These are phyloP conservation scores for Eucalyptus leucophloia DNA, from an alignment of 345 rosid species.

Conservation along the genomic window DNA sequence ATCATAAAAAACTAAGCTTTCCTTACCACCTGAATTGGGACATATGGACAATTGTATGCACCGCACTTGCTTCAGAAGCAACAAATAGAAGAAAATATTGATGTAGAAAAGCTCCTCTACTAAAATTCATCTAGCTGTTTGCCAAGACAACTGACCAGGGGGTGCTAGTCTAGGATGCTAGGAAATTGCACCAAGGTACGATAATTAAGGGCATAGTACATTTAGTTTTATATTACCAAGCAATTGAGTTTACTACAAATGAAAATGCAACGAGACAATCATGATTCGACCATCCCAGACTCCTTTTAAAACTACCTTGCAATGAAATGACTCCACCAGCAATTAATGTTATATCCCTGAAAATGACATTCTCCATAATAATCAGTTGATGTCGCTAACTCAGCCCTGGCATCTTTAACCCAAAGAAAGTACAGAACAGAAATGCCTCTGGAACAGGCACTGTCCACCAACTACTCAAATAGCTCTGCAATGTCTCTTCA, in stretches of 20 bases:
- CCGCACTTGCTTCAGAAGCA: not conserved
- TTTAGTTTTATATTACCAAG: not conserved
- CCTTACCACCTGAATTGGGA: not conserved
- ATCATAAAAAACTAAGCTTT: not conserved
- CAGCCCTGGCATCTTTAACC: not conserved
- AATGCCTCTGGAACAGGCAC: not conserved
- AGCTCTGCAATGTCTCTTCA: not conserved
- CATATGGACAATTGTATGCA: not conserved
- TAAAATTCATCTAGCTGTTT: not conserved
- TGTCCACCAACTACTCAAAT: not conserved
- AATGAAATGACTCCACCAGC: not conserved
- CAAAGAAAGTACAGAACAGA: not conserved
- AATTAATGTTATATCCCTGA: not conserved
- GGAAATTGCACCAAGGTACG: not conserved
- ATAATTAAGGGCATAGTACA: not conserved
- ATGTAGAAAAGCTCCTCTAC: not conserved
- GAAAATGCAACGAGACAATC: not conserved
- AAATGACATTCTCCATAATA: not conserved
- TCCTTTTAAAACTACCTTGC: not conserved
- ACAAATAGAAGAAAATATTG: not conserved
- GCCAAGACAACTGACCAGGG: not conserved
- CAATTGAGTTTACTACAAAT: not conserved
- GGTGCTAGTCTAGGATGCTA: not conserved
- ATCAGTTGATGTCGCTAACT: not conserved
- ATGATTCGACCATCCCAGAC: not conserved